phyloP scores from a whole-genome alignment of 2,329 filamentous ascomycete species.

The Fusarium sp. region DNA sequence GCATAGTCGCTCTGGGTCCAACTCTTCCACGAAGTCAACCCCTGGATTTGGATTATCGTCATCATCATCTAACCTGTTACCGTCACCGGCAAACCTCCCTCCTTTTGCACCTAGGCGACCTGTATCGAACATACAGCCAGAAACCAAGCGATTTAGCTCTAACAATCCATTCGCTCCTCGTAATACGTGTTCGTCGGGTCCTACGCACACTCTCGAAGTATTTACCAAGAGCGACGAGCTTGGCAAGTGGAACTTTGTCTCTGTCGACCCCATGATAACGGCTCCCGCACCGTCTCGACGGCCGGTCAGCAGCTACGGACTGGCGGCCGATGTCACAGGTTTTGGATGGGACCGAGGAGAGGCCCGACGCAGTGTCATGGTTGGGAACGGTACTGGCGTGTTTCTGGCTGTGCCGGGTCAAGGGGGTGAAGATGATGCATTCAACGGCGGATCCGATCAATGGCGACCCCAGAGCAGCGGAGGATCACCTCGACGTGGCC shows the following conservation, averaged over 20 bases:
- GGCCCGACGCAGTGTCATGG: constrained; percentile 64
- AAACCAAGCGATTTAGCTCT: constrained; percentile 63
- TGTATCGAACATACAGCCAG: constrained; percentile 45
- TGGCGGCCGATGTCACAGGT: constrained; percentile 62
- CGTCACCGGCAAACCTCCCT: constrained; percentile 41
- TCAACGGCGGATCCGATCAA: constrained; percentile 37
- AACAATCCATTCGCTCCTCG: constrained; percentile 67
- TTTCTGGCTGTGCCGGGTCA: constrained; percentile 64
- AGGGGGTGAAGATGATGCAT: constrained; percentile 15
- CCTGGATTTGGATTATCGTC: constrained; percentile 44
- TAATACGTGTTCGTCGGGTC: constrained; percentile 48
- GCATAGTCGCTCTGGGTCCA: constrained; percentile 50
- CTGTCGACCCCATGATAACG: constrained; percentile 54
- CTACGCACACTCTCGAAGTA: constrained; percentile 67
- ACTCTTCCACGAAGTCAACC: constrained; percentile 41
- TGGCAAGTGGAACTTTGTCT: constrained; percentile 68
- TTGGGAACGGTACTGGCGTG: constrained; percentile 62
- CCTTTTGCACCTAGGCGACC: constrained; percentile 44
- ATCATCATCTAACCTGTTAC: constrained; percentile 35
- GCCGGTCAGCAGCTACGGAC: constrained; percentile 67
- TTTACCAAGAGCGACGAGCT: constrained; percentile 70
- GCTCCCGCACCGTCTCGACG: constrained; percentile 49
- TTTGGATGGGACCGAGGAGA: constrained; percentile 63
- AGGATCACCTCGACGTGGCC: constrained; percentile 46
- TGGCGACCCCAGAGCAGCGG: constrained; percentile 55